A percentile compares a stretch with the other conserved stretches of the same genome.
Conservation (phyloP, 345 rosid species). For the Acer yangbiense region DNA sequence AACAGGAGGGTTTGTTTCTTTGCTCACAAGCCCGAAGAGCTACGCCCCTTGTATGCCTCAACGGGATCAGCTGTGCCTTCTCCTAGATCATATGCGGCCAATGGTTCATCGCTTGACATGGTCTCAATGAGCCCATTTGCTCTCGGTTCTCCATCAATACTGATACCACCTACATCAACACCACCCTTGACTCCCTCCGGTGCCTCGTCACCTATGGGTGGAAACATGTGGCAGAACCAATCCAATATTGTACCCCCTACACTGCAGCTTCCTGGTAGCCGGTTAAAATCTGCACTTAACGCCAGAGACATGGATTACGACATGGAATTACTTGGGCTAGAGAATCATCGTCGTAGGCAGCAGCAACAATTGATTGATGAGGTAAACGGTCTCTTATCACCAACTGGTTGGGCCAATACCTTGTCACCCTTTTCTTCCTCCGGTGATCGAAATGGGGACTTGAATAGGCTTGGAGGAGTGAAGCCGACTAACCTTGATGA, state of each 20-base stretch:
- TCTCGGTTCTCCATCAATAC: slow-evolving; percentile 56
- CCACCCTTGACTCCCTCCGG: slow-evolving; percentile 71
- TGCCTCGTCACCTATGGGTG: slow-evolving; percentile 55
- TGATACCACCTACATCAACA: slow-evolving; percentile 55
- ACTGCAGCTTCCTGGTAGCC: slow-evolving; percentile 81
- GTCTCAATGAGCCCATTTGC: slow-evolving; percentile 59
- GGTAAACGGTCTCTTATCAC: slow-evolving; percentile 54
- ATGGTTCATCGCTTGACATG: slow-evolving; percentile 59
- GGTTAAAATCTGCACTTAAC: slow-evolving; percentile 59
- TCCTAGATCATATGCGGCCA: slow-evolving; percentile 61
- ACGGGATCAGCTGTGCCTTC: slow-evolving; percentile 89
- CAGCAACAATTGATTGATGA: slow-evolving; percentile 56
- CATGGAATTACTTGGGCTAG: slow-evolving; percentile 41
- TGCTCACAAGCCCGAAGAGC: slow-evolving; percentile 87
- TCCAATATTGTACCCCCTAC: slow-evolving; percentile 49
- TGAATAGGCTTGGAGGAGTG: slow-evolving; percentile 61
- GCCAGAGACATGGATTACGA: slow-evolving; percentile 71
- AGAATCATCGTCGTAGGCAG: slow-evolving; percentile 37
- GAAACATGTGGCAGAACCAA: slow-evolving; percentile 58
- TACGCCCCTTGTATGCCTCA: slow-evolving; percentile 79
- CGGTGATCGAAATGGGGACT: slow-evolving; percentile 41
- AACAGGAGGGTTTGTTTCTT: slow-evolving; percentile 88
- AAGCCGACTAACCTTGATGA: slow-evolving; percentile 70
- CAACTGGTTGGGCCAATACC: slow-evolving; percentile 62
- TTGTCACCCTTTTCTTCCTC: slow-evolving; percentile 45